Conservation (phyloP, 352 stramenopile species). For the Phytophthora palmivora region DNA sequence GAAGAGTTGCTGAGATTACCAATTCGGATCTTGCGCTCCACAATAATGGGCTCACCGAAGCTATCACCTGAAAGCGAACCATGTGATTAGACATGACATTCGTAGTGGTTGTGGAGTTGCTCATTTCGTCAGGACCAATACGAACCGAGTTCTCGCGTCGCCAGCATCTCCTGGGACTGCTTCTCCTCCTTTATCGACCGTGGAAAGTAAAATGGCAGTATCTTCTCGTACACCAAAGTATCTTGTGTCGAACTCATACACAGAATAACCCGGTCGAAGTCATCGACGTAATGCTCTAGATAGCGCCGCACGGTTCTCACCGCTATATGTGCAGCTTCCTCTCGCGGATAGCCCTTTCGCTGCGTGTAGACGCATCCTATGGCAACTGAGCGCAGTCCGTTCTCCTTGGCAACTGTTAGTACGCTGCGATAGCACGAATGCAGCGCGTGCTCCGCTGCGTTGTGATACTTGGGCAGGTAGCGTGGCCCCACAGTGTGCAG, state of each 20-base stretch:
- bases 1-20: constrained; percentile 27
- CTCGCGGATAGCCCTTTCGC: constrained; percentile 77
- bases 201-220: constrained; percentile 83
- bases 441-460: constrained; percentile 82
- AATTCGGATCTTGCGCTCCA: constrained; percentile 86
- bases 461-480: constrained; percentile 83
- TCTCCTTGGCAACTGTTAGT: constrained; percentile 72
- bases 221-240: constrained; percentile 60
- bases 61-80: constrained; percentile 44
- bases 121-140: background rate
- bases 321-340: constrained; percentile 82
- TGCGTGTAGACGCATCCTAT: constrained; percentile 82
- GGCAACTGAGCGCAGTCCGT: constrained; percentile 65
- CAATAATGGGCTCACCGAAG: constrained; percentile 83
- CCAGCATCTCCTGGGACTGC: constrained; percentile 36
- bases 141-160: constrained; percentile 48
- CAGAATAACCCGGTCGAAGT: constrained; percentile 73
- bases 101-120: background rate
- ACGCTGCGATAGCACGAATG: constrained; percentile 81
- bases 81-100: background rate
- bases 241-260: constrained; percentile 73
- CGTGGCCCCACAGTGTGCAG: constrained; percentile 88
- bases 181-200: constrained; percentile 55
- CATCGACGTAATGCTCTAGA: constrained; percentile 69
- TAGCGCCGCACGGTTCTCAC: constrained; percentile 74